Base-by-base conservation (phyloP, 257 asterid genomes). In the Ligustrum vulgare region DNA sequence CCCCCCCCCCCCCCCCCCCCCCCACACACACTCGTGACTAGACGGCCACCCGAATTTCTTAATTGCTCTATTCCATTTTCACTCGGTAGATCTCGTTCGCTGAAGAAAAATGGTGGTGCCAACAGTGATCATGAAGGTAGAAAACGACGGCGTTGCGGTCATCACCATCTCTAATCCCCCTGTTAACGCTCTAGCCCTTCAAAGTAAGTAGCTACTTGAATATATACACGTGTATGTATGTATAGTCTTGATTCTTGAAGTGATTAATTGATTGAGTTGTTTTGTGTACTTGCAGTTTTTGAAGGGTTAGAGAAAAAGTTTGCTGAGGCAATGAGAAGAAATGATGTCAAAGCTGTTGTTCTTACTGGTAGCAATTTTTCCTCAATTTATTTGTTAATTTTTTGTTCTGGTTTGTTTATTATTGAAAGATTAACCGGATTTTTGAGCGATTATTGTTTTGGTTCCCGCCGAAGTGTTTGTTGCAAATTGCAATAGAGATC, bases 261-360 rank as follows among this genome's bases (percentile, higher is more conserved):
- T 60, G 67, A 60, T n/a, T 58, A 10, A 58, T 60, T 23, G 32
- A 23, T 60, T 60, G 18, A 60, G 20, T 25, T 25, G 32, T 60
- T 60, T 60, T 9, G 25, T 67, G 37, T 18, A 43, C 12, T 36
- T 82, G 60, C 73, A 95, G 99, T 95, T 82, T 85, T 90, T 72
- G 88, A 76, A 73, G 94, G 94, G 43, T 77, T 95, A 81, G 84
- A 81, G 86, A 88, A 87, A 81, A 89, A 82, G 79, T 84, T 84
- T 65, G 73, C 76, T 2, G 97, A 90, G 81, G 97, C 98, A 3
- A 79, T 86, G 84, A 80, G 80, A 74, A 88, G 98, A 84, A 80
- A 87, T 68, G 99, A 95, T 75, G 92, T 95, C 35, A 88, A 87
- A 82, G 99, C 99, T 75, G 37, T 93, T 80, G 97, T 95, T 72